These are phyloP conservation scores for Ophiostoma pallidulum DNA, from an alignment of 2,329 filamentous ascomycete species.

Conservation along the genomic window DNA sequence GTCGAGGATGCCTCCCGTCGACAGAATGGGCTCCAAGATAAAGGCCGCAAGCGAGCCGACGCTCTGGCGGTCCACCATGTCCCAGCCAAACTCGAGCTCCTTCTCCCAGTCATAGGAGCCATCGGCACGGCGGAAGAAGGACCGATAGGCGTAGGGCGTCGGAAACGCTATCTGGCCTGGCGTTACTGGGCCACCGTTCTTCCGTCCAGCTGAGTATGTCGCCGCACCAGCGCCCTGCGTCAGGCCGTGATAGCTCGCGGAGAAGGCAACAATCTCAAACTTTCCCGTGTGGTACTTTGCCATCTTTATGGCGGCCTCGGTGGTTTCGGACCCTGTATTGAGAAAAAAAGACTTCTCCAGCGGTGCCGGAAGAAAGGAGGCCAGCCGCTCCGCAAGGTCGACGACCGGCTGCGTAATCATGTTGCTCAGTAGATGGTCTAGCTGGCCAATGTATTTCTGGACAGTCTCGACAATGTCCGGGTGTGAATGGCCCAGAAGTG, in stretches of 20 bases:
- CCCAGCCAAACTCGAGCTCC: slow-evolving; percentile 53
- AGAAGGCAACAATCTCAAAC: slow-evolving; percentile 53
- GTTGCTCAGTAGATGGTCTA: slow-evolving; percentile 48
- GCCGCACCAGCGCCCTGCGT: slow-evolving; percentile 43
- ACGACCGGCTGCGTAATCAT: slow-evolving; percentile 49
- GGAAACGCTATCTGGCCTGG: slow-evolving; percentile 50
- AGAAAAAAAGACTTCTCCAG: slow-evolving; percentile 48
- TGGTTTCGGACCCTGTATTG: slow-evolving; percentile 19
- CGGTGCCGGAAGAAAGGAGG: slow-evolving; percentile 33
- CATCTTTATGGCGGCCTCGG: slow-evolving; percentile 33
- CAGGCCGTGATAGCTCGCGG: slow-evolving; percentile 51
- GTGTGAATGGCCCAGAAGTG: slow-evolving; percentile 46
- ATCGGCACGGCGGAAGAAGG: slow-evolving; percentile 48
- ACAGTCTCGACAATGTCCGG: slow-evolving; percentile 47
- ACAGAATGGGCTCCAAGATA: slow-evolving; percentile 52
- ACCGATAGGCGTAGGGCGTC: slow-evolving; percentile 51
- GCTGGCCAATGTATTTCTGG: slow-evolving; percentile 32
- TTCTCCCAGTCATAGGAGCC: slow-evolving; percentile 57
- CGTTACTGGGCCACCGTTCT: slow-evolving; percentile 35
- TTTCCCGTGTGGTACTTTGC: slow-evolving; percentile 54
- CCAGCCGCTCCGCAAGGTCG: slow-evolving; percentile 40
- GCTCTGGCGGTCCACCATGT: slow-evolving; percentile 47
- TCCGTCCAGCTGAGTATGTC: slow-evolving; percentile 44
- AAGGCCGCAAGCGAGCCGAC: slow-evolving; percentile 53
- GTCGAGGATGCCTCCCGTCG: slow-evolving; percentile 45